Evolutionary conservation across 306 rosid species (phyloP), one percentile per base, ranked within the genome.

Genomic region (Cucurbita pepo): DNA sequence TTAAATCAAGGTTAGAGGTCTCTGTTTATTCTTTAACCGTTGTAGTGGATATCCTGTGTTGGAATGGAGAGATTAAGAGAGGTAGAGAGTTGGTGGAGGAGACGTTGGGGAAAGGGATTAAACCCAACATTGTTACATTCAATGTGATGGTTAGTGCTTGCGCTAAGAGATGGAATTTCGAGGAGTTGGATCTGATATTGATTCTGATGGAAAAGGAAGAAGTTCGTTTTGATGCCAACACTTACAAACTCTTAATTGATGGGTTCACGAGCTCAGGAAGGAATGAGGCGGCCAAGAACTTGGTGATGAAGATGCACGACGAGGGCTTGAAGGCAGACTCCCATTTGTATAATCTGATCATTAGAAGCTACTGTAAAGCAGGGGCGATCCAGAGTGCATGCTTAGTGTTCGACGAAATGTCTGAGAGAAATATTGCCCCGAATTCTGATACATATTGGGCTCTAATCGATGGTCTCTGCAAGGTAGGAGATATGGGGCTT

Each of bases 11-110:
- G 14, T 15, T 76, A 30, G 64, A 72, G 73, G 80, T 78, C 55
- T 82, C 82, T 44, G 80, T 76, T 25, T 78, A 78, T 79, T 82
- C 80, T 3, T 59, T 76, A 55, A 82, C 76, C 1, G 74, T 72
- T 60, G 58, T 82, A 62, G 78, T 79, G 61, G 75, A 48, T 50
- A 72, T 79, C 63, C 34, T 80, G 58, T 80, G 79, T 40, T 18
- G 75, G 55, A 72, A 15, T 48, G 78, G 80, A 13, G 77, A 80
- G 75, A 34, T 76, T 67, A 36, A 62, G 65, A 71, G 77, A 65
- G 71, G 83, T 64, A 62, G 78, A 69, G 76, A 82, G 72, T 57
- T 78, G 19, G 85, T 82, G 56, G 72, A 78, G 76, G 78, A 71
- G 67, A 72, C 76, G 82, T 21, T 60, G 51, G 60, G 72, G n/a